Evolutionary conservation across 179 eudicot species (phyloP).

Genomic region (Camellia oleifera): DNA sequence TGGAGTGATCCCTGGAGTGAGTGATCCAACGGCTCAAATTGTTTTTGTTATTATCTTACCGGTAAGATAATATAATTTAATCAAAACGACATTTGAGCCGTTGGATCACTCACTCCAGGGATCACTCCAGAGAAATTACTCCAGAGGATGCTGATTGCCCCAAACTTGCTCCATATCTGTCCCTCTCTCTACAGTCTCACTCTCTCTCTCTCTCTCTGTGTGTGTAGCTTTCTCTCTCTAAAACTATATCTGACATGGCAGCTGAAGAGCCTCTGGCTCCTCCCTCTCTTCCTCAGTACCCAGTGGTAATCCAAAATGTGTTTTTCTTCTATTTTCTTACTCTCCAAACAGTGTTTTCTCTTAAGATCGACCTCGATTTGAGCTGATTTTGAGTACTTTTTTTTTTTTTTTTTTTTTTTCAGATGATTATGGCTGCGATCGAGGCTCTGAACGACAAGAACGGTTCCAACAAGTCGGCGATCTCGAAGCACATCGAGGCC

Average conservation of each 20-base stretch:
- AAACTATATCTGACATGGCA: constrained; percentile 3
- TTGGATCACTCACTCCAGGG: too few species aligned
- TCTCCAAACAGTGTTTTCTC: neutral
- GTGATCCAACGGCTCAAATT: too few species aligned
- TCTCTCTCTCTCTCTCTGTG: neutral
- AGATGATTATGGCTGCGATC: constrained; percentile 39
- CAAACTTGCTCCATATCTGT: neutral
- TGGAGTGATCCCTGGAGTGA: too few species aligned
- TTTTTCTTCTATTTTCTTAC: neutral
- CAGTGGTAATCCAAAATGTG: constrained; percentile 12
- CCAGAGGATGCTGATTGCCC: neutral
- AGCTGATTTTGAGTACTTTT: neutral
- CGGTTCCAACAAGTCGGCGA: constrained; percentile 34
- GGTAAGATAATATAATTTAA: too few species aligned
- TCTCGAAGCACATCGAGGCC: constrained; percentile 38
- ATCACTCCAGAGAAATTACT: too few species aligned
- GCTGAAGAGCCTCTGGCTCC: neutral
- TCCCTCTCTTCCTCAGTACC: constrained; percentile 15
- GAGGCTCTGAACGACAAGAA: constrained; percentile 26
- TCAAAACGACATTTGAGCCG: too few species aligned
- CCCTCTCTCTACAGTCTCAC: constrained; percentile 5
- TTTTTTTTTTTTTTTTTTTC: constrained; percentile 1
- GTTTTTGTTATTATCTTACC: too few species aligned
- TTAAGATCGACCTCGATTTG: neutral
- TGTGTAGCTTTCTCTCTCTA: neutral